Percentiles rank a stretch among this genome's conserved stretches.
Evolutionary conservation across 257 asterid genomes (phyloP).

Genomic region (Ilex asprella): DNA sequence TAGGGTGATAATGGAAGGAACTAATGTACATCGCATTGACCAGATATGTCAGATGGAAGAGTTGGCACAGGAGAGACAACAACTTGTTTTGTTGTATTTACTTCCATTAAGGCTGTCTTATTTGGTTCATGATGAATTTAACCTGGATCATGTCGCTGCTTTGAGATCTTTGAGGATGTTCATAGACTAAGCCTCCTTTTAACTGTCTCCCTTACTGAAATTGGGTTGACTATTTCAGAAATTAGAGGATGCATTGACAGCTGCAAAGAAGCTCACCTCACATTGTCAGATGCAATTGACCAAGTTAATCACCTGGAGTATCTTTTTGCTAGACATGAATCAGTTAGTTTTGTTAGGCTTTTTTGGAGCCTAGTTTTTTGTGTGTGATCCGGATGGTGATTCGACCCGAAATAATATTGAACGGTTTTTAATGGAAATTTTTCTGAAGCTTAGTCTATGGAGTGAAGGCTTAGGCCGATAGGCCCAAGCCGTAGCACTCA

Average conservation of each 20-base stretch:
- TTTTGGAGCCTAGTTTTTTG: too few species aligned
- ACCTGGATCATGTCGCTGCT: neutral
- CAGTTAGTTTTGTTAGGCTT: too few species aligned
- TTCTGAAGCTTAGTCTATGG: too few species aligned
- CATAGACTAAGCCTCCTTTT: neutral
- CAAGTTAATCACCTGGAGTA: neutral
- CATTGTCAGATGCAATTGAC: neutral
- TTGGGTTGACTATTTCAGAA: neutral
- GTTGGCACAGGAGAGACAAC: conserved; percentile 42
- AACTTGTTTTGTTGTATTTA: conserved; percentile 25
- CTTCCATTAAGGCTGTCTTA: neutral
- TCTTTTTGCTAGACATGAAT: neutral
- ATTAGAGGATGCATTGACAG: neutral
- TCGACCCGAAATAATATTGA: too few species aligned
- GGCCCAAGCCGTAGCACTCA: too few species aligned
- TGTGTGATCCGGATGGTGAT: too few species aligned
- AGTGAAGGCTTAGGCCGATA: too few species aligned
- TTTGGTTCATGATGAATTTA: too few species aligned
- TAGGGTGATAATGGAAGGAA: neutral
- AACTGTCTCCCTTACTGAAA: neutral
- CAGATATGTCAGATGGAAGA: conserved; percentile 63
- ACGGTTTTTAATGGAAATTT: too few species aligned
- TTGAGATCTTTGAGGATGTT: neutral
- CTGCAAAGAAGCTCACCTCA: neutral
- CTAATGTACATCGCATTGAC: conserved; percentile 15